A percentile compares a stretch with the other conserved stretches of the same genome.
phyloP scores from a whole-genome alignment of 2,329 filamentous ascomycete species.

The Endoconidiophora laricicola region DNA sequence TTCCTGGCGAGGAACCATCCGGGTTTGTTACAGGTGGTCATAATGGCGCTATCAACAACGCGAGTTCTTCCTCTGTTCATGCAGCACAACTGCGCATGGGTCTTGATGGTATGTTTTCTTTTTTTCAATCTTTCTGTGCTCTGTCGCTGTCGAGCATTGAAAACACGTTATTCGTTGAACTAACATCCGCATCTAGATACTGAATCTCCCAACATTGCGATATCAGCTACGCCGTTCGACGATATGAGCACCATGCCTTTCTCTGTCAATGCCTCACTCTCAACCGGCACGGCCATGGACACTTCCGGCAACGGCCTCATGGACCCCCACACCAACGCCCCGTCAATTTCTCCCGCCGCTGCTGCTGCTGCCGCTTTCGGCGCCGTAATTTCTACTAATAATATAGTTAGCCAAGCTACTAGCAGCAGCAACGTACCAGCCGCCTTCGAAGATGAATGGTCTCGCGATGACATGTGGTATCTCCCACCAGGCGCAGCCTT shows the following conservation, averaged over 20 bases:
- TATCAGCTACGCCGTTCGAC: conserved; percentile 49
- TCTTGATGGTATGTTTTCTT: background rate
- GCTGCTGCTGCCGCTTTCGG: background rate
- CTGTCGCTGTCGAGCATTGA: background rate
- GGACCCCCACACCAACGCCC: background rate
- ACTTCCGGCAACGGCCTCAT: background rate
- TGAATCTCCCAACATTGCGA: conserved; percentile 23
- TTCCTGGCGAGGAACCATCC: background rate
- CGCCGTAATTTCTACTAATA: background rate
- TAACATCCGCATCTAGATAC: background rate
- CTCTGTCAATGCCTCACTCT: conserved; percentile 31
- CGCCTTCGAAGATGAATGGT: conserved; percentile 34
- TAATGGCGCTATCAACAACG: background rate
- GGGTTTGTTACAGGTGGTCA: background rate
- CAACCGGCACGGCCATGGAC: conserved; percentile 20
- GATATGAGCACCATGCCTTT: conserved; percentile 37
- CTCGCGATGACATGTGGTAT: conserved; percentile 48
- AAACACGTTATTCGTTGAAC: no score
- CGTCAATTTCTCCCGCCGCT: conserved; percentile 3
- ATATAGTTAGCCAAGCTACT: background rate
- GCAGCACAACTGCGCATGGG: no score
- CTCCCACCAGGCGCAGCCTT: conserved; percentile 46
- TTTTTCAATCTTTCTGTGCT: background rate
- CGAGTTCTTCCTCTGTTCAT: no score
- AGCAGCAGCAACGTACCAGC: background rate